These are phyloP conservation scores for Excoecaria cochinchinensis DNA, from an alignment of 345 rosid species.

Conservation along the genomic window DNA sequence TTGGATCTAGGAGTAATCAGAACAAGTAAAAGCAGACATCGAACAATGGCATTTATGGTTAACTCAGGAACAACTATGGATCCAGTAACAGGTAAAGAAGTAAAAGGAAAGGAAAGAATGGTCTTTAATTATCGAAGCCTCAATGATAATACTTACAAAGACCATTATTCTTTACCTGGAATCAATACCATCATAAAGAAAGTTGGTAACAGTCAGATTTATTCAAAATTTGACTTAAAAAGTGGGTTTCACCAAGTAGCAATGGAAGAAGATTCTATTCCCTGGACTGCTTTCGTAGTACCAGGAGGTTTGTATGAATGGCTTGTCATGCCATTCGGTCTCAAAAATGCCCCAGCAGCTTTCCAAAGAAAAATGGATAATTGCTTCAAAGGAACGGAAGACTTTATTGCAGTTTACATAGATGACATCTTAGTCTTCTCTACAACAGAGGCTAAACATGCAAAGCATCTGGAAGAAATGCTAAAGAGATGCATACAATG, in stretches of 20 bases:
- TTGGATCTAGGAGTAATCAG: neutral
- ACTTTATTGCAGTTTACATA: neutral
- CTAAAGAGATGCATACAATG: neutral
- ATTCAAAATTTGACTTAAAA: neutral
- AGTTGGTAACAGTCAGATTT: neutral
- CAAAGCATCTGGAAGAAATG: neutral
- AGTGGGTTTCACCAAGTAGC: neutral
- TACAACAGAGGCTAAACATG: neutral
- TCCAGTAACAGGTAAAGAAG: neutral
- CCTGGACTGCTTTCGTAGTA: neutral
- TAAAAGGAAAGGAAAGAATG: slow-evolving; percentile 1
- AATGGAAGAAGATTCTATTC: neutral
- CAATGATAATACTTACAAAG: neutral
- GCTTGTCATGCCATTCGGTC: neutral
- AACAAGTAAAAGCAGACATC: neutral
- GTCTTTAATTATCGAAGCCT: neutral
- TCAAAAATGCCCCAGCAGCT: neutral
- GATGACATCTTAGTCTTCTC: neutral
- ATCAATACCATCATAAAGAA: neutral
- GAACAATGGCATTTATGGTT: neutral
- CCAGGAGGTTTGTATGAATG: slow-evolving; percentile 2
- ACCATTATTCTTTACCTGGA: neutral
- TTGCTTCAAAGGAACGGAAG: neutral
- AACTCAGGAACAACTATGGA: neutral
- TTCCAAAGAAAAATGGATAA: neutral